Base-by-base conservation (phyloP, 2,329 filamentous ascomycete genomes). In the Hirsutella thompsonii region DNA sequence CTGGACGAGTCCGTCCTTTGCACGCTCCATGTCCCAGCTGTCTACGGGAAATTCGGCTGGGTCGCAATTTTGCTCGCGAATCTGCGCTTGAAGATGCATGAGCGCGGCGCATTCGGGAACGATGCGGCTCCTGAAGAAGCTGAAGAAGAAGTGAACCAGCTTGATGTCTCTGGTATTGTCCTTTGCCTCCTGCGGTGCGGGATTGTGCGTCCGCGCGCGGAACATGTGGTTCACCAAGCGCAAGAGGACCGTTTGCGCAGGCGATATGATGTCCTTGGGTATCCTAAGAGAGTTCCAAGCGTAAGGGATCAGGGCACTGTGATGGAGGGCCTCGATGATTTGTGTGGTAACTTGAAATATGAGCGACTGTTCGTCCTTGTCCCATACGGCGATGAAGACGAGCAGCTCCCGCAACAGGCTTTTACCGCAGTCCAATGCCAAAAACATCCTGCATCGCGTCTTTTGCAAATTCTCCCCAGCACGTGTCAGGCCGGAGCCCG, bases 291-390 rank as follows among this genome's bases (percentile, higher is more conserved):
- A 85, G 48, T 90, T 86, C 72, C 93, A 96, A 3, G 89, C 85
- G 55, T 92, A 93, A 0, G 89, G 89, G 57, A 95, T 81, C 21
- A 96, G 68, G 1, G 86, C 87, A 48, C 87, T 93, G 49, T 89
- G 82, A 39, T 95, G 79, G 37, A 95, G 84, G 0, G 90, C 86
- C 56, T 94, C 86, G 63, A 95, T 86, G 45, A 96, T 94, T 60
- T 95, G 89, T 36, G 88, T 83, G 60, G 93, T 95, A 58, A 95
- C 86, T 58, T 94, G 90, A 67, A 94, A 95, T 54, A 95, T 94
- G 30, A 94, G 76, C 46, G 93, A 88, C 45, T 90, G 82, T 57
- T 96, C 89, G 33, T 87, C 83, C 52, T 95, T 80, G 55, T 95
- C 90, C 90, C 90, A 96, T 8, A 94, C 89, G 5, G 90, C 90